Evolutionary conservation across 352 stramenopile species (phyloP).

Genomic region (Globisporangium cederbergense): DNA sequence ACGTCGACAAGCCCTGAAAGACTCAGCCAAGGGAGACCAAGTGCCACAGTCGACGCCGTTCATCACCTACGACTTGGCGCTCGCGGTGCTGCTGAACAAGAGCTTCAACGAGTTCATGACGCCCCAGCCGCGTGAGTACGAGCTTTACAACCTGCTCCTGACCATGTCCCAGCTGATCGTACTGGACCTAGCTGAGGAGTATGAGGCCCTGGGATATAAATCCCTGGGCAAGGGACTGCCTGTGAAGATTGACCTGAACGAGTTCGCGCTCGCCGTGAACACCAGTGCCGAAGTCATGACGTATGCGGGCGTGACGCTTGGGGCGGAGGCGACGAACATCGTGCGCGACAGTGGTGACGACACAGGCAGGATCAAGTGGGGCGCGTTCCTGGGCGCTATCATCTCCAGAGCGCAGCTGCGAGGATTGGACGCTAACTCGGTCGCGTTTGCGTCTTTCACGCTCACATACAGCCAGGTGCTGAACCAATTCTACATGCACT

Average conservation of each 20-base stretch:
- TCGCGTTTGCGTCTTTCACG: not conserved
- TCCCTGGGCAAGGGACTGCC: not conserved
- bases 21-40: not conserved
- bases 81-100: not conserved
- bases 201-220: not conserved
- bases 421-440: not conserved
- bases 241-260: slow-evolving; percentile 3
- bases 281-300: not conserved
- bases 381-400: not conserved
- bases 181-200: not conserved
- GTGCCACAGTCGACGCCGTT: not conserved
- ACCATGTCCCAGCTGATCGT: slow-evolving; percentile 1
- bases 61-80: slow-evolving; percentile 1
- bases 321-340: not conserved
- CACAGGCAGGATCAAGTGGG: not conserved
- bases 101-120: not conserved
- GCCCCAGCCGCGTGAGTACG: not conserved
- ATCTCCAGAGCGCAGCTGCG: not conserved
- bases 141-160: slow-evolving; percentile 1
- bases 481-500: slow-evolving; percentile 8
- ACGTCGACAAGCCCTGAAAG: not conserved
- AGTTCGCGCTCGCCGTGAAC: slow-evolving; percentile 1
- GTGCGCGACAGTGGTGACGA: not conserved
- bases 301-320: not conserved
- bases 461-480: not conserved